Evolutionary conservation across 2,329 filamentous ascomycete species (phyloP).

Genomic region (Cladosporium sp.): DNA sequence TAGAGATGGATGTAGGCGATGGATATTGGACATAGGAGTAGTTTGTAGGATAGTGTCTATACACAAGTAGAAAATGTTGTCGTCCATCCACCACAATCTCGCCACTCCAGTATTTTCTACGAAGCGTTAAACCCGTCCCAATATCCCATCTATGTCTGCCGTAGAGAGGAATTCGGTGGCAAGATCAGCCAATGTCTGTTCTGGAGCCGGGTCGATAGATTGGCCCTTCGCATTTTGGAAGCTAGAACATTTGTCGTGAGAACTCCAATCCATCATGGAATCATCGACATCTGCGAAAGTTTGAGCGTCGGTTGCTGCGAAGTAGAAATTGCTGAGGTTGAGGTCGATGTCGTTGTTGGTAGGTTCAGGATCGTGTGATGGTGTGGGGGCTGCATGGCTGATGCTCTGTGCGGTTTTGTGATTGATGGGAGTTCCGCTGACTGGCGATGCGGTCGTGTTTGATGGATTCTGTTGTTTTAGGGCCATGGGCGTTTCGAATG

Average conservation of each 20-base stretch:
- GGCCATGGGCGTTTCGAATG: conserved; percentile 14
- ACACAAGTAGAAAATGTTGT: no score
- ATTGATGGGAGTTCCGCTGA: neutral
- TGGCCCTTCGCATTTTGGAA: conserved; percentile 14
- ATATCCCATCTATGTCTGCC: conserved; percentile 3
- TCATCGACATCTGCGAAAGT: neutral
- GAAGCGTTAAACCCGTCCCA: neutral
- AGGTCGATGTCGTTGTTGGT: neutral
- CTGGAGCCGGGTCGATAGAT: neutral
- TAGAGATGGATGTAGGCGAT: no score
- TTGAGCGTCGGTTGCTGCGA: conserved; percentile 2
- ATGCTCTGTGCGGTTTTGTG: no score
- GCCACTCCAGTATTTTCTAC: no score
- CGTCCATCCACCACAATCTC: no score
- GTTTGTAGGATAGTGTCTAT: no score
- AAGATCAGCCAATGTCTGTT: neutral
- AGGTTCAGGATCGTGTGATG: no score
- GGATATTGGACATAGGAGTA: no score
- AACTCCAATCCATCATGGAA: conserved; percentile 6
- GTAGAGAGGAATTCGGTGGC: conserved; percentile 8
- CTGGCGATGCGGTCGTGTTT: neutral
- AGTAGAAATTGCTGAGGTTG: conserved; percentile 1
- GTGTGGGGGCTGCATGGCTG: no score
- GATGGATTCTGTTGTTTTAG: neutral
- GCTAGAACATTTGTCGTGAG: conserved; percentile 19